phyloP scores from a whole-genome alignment of 2,329 filamentous ascomycete species.

The Shiraia sp. region DNA sequence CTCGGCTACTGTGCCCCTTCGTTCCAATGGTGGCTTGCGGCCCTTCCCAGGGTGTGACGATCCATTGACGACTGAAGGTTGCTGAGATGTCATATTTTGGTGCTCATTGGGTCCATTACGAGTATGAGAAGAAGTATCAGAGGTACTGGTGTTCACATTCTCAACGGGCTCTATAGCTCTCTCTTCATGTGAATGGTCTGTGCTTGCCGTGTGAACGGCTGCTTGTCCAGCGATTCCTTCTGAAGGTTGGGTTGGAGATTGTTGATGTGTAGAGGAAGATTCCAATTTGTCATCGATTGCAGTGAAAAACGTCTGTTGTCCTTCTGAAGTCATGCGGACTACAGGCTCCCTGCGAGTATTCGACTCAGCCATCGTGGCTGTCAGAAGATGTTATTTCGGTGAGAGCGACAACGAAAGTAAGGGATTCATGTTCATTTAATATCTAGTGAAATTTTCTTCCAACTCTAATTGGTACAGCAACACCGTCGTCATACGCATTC shows the following conservation, averaged over 20 bases:
- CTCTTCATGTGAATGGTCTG: slow-evolving; percentile 6
- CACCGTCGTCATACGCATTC: slow-evolving; percentile 7
- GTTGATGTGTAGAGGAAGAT: slow-evolving; percentile 2
- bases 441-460: too few relatives aligned
- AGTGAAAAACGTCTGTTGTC: slow-evolving; percentile 1
- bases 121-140: slow-evolving; percentile 27
- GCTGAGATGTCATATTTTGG: slow-evolving; percentile 6
- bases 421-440: too few relatives aligned
- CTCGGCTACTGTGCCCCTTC: slow-evolving; percentile 17
- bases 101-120: slow-evolving; percentile 14
- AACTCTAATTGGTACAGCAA: slow-evolving; percentile 2
- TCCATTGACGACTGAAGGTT: slow-evolving; percentile 6
- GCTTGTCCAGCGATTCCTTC: neutral
- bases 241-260: neutral
- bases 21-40: slow-evolving; percentile 12
- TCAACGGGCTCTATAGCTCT: slow-evolving; percentile 12
- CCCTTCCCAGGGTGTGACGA: slow-evolving; percentile 5
- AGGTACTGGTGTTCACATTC: slow-evolving; percentile 9
- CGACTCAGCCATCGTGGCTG: slow-evolving; percentile 17
- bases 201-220: neutral
- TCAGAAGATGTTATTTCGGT: slow-evolving; percentile 2
- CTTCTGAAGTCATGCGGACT: slow-evolving; percentile 5
- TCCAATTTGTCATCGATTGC: neutral
- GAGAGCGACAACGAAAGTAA: too few relatives aligned
- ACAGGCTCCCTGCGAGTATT: slow-evolving; percentile 11